phyloP scores from a whole-genome alignment of 768 basidiomycete genomes.

The Hygrocybe punicea region DNA sequence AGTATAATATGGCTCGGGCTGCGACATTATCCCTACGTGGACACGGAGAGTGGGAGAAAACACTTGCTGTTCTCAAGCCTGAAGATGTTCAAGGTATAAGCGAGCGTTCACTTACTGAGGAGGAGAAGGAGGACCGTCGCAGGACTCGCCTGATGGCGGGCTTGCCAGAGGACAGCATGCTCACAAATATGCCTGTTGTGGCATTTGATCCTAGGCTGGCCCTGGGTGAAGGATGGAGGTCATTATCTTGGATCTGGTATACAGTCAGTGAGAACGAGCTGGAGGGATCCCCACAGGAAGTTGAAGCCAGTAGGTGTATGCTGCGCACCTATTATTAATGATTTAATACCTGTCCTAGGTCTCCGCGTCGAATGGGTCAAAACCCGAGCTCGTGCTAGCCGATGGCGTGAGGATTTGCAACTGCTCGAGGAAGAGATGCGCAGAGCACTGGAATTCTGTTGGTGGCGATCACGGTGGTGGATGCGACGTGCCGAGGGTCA shows the following conservation, averaged over 20 bases:
- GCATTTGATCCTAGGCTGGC: conserved; percentile 4
- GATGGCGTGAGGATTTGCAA: conserved; percentile 17
- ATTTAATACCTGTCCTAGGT: conserved; percentile 17
- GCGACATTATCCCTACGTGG: conserved; percentile 4
- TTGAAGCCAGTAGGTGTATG: too few species aligned
- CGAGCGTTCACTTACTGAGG: conserved; percentile 10
- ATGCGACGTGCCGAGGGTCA: conserved; percentile 18
- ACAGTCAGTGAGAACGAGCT: conserved; percentile 3
- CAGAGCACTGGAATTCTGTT: conserved; percentile 39
- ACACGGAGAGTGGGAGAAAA: conserved; percentile 12
- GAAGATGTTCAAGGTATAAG: conserved; percentile 8
- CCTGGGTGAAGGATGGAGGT: conserved; percentile 8
- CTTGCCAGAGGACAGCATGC: background rate
- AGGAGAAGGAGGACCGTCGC: conserved; percentile 17
- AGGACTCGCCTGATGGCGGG: conserved; percentile 9
- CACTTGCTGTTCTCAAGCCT: conserved; percentile 4
- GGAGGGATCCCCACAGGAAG: background rate
- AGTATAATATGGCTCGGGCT: background rate
- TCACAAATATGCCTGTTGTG: background rate
- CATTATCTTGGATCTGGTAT: conserved; percentile 14
- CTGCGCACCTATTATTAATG: background rate
- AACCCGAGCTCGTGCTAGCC: conserved; percentile 9
- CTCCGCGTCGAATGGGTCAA: conserved; percentile 18
- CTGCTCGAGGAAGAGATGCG: conserved; percentile 23
- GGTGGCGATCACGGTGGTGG: conserved; percentile 45